Base-by-base conservation (phyloP, 2,329 filamentous ascomycete genomes). In the Fusarium dimerum region DNA sequence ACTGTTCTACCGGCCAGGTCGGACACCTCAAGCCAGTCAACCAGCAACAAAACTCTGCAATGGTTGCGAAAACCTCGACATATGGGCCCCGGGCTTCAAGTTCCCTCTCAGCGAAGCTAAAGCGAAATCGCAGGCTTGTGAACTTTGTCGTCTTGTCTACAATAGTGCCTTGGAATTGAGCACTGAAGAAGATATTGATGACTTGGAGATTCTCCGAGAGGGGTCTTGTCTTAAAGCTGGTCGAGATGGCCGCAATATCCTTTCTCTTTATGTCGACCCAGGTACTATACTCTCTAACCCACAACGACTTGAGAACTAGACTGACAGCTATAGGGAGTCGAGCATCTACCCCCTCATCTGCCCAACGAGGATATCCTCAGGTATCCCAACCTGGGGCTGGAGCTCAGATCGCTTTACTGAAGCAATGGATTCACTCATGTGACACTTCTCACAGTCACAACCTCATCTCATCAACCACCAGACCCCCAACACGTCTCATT, bases 401-500 rank as follows among this genome's bases (percentile, higher is more conserved):
- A 3, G 36, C 32, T 0, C 47, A 49, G 2, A 39, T 49, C 6
- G 30, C 47, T 7, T 39, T 49, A 2, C 29, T 49, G 9, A 10
- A 15, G 1, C 20, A 49, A 4, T 49, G 47, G 47, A 3, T 49
- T 13, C 41, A 16, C 0, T 15, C 30, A 15, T 49, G 47, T 13
- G 30, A n/a, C 4, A 34, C 39, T 6, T 39, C 41, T 1, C 47
- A 49, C 1, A 1, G 13, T 2, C 47, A 49, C 1, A 36, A 10
- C 1, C 32, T 6, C 5, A 13, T 40, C 15, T 3, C 12, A 5
- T 34, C 32, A 16, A 7, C 13, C 5, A 3, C 30, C 2, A 40
- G 42, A 13, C 46, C 26, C 16, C 47, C 47, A 1, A 48, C 47
- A 6, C 47, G 47, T n/a, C 18, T 49, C 34, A 34, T 49, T n/a